These are phyloP conservation scores for Cyamopsis tetragonoloba DNA, from an alignment of 306 rosid species.

Conservation along the genomic window DNA sequence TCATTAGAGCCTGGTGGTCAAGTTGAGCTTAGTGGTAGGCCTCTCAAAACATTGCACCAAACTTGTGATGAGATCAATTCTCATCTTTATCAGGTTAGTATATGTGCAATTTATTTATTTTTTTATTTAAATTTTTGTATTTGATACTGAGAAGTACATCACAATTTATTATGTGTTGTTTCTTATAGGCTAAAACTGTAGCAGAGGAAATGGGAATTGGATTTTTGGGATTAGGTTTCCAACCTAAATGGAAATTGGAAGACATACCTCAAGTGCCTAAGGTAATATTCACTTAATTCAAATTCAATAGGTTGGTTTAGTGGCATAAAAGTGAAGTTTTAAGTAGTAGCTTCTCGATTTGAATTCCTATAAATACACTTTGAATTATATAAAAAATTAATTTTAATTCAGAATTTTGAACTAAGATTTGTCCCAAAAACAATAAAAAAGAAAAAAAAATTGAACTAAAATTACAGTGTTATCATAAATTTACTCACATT, in stretches of 20 bases:
- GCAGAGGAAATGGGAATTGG: conserved; percentile 93
- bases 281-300: conserved; percentile 44
- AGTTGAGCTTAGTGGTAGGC: conserved; percentile 83
- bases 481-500: no score
- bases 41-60: conserved; percentile 72
- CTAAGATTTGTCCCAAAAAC: no score
- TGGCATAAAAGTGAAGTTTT: no score
- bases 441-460: no score
- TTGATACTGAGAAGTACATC: not conserved
- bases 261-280: conserved; percentile 77
- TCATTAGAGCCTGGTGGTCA: conserved; percentile 90
- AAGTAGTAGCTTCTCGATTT: no score
- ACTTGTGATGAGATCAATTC: conserved; percentile 79
- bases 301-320: no score
- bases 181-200: conserved; percentile 73
- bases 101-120: not conserved
- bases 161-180: not conserved
- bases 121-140: not conserved
- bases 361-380: no score
- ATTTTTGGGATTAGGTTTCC: conserved; percentile 80
- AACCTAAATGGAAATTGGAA: conserved; percentile 64
- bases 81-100: conserved; percentile 72
- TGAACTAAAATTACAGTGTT: no score
- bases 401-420: no score
- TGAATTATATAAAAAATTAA: no score